Base-by-base conservation (phyloP, 1,284 basidiomycete species). In the Cryptococcus maquisensis region DNA sequence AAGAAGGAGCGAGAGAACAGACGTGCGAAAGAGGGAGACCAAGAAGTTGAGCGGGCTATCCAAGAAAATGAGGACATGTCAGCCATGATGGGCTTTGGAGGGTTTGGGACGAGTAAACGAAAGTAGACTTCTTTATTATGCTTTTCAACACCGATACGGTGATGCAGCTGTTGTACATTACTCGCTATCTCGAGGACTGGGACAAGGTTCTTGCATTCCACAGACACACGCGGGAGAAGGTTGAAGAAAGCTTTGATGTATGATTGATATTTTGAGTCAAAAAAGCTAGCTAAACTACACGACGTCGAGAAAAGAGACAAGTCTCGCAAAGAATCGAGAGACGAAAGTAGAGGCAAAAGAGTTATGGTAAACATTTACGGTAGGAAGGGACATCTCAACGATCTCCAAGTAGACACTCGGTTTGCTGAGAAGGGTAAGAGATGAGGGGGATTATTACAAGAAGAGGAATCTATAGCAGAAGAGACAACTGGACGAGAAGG, bases 81-180 rank as follows among this genome's bases (percentile, higher is more conserved):
- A 79, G 83, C 86, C 36, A 84, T 86, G 82, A 93, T 98, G 89
- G 94, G 95, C 44, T 80, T 98, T 67, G 73, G 79, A 46, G 89
- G 90, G 1, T 98, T 98, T 71, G 90, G 88, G 4, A 82, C 85
- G 0, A 95, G 93, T 0, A 95, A 96, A 43, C 37, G 46, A 44
- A 47, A 39, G 24, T 52, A 32, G 39, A 40, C 39, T 16, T n/a
- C 39, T 40, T n/a, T 40, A n/a, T n/a, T n/a, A n/a, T n/a, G n/a
- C n/a, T n/a, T n/a, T n/a, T n/a, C n/a, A 10, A 32, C 28, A 10
- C 28, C 28, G 10, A 10, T 32, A 32, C 28, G 28, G 10, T 32
- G 7, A 32, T 32, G 28, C 28, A 32, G 28, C 6, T 32, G 28
- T 32, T 32, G 28, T 32, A 32, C 2, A 8, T 7, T 32, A 32